These are phyloP conservation scores for Parasitella parasitica DNA, from an alignment of 371 early-diverging fungal species.

Conservation along the genomic window DNA sequence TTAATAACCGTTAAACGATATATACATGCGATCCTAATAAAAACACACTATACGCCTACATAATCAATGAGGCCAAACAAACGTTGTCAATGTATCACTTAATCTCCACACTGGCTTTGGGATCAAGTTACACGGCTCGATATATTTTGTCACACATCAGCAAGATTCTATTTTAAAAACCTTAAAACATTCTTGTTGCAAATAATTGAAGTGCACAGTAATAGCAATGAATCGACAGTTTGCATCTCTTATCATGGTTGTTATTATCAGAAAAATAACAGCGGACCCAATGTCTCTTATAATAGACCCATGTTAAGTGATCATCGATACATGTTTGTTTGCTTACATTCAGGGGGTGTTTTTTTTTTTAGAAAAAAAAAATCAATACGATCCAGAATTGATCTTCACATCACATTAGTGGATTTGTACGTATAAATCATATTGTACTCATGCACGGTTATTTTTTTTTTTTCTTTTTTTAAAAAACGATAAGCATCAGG, in stretches of 20 bases:
- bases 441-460: neutral
- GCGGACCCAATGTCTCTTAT: neutral
- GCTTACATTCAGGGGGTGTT: neutral
- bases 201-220: neutral
- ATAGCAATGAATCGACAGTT: too few relatives aligned
- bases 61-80: too few relatives aligned
- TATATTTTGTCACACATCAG: neutral
- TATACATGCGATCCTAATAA: neutral
- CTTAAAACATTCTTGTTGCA: neutral
- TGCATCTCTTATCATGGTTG: too few relatives aligned
- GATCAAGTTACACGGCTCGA: neutral
- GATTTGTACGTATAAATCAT: neutral
- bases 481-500: too few relatives aligned
- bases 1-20: neutral
- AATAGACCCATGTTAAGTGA: neutral
- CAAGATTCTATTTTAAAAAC: neutral
- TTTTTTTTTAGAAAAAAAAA: neutral
- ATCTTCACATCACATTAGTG: neutral
- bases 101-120: neutral
- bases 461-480: neutral
- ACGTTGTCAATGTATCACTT: neutral
- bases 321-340: neutral
- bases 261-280: neutral
- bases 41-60: neutral
- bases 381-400: neutral